phyloP scores from a whole-genome alignment of 2,329 filamentous ascomycete species.

The Rutstroemia sp. region DNA sequence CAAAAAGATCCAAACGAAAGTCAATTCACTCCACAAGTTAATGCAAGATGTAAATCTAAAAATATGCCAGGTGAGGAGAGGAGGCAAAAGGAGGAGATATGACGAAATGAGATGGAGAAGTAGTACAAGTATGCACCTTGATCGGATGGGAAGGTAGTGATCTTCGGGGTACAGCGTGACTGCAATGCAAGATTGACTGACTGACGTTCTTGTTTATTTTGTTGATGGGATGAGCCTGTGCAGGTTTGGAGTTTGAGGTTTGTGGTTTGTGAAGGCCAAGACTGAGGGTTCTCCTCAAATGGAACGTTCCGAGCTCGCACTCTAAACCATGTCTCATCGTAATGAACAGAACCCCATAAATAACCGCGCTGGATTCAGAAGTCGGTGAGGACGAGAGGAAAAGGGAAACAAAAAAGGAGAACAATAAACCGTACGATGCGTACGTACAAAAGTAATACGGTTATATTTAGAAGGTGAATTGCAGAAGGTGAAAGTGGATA shows the following conservation, averaged over 20 bases:
- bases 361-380: background rate
- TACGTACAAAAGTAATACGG: background rate
- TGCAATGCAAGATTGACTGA: slow-evolving; percentile 7
- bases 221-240: background rate
- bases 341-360: background rate
- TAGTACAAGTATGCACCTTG: background rate
- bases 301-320: slow-evolving; percentile 9
- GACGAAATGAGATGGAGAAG: background rate
- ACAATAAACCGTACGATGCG: background rate
- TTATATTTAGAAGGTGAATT: slow-evolving; percentile 10
- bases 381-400: background rate
- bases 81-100: background rate
- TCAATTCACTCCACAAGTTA: slow-evolving; percentile 5
- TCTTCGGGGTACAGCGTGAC: slow-evolving; percentile 1
- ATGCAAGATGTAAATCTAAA: slow-evolving; percentile 6
- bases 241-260: background rate
- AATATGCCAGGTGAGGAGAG: background rate
- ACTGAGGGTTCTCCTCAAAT: slow-evolving; percentile 12
- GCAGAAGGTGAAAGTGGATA: slow-evolving; percentile 1
- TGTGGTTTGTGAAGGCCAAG: slow-evolving; percentile 1
- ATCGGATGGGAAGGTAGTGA: background rate
- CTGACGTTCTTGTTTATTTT: background rate
- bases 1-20: background rate
- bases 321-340: slow-evolving; percentile 1
- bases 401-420: background rate